Percentiles rank a stretch among this genome's conserved stretches.
Conservation (phyloP, 148 eudicot species). For the Pouteria glomerata region DNA sequence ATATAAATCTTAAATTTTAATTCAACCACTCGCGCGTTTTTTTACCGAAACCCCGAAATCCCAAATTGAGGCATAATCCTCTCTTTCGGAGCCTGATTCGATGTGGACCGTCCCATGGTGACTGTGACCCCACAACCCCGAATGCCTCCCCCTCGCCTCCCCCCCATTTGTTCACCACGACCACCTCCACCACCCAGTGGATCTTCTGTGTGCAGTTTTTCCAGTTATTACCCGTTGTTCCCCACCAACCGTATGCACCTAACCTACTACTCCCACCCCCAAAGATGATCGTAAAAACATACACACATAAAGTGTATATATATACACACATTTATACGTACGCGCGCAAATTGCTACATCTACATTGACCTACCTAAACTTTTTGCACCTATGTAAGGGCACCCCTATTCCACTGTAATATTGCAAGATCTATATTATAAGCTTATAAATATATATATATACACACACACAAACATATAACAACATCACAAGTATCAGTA, state of each 20-base stretch:
- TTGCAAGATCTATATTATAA: no score
- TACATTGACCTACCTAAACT: background rate
- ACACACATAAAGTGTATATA: background rate
- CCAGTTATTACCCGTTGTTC: background rate
- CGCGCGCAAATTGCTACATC: background rate
- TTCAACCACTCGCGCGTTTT: no score
- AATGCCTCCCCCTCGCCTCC: no score
- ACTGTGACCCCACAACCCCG: background rate
- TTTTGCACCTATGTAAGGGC: slow-evolving; percentile 1
- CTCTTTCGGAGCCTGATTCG: background rate
- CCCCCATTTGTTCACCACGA: background rate
- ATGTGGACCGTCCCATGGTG: background rate
- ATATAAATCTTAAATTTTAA: no score
- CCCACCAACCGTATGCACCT: background rate
- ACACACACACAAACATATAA: no score
- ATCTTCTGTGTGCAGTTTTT: background rate
- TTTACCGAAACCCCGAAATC: no score
- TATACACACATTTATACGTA: background rate
- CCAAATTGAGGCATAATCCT: no score
- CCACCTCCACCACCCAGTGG: background rate
- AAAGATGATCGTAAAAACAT: background rate
- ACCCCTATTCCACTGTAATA: no score
- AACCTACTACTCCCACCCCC: background rate
- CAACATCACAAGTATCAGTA: no score
- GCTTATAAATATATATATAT: no score